These are phyloP conservation scores for Bondarzewia mesenterica DNA, from an alignment of 1,284 basidiomycete genomes.

Conservation along the genomic window DNA sequence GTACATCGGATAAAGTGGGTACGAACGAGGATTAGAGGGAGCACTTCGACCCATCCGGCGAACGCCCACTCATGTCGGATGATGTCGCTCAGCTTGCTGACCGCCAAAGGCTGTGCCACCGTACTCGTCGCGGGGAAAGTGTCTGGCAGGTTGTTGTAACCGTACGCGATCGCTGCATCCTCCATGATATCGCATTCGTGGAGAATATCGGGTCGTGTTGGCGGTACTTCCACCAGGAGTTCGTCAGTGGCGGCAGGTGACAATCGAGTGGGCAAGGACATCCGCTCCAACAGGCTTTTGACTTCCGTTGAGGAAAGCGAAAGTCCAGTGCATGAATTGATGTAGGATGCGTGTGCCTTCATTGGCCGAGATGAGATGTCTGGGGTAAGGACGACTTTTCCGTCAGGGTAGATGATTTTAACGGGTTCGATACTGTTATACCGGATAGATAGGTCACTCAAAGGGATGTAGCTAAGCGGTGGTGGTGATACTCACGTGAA, in stretches of 20 bases:
- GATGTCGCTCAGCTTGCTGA: slow-evolving; percentile 89
- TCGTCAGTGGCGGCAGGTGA: slow-evolving; percentile 49
- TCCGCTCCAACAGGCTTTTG: slow-evolving; percentile 61
- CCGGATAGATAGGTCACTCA: neutral
- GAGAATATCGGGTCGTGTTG: slow-evolving; percentile 92
- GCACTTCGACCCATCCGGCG: slow-evolving; percentile 92
- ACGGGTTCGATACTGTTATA: slow-evolving; percentile 82
- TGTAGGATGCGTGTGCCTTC: slow-evolving; percentile 80
- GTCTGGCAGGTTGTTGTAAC: slow-evolving; percentile 93
- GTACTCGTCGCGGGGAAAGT: slow-evolving; percentile 94
- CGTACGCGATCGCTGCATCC: slow-evolving; percentile 95
- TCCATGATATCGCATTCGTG: slow-evolving; percentile 99
- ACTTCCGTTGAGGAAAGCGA: slow-evolving; percentile 56
- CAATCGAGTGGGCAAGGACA: slow-evolving; percentile 59
- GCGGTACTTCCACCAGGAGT: slow-evolving; percentile 73
- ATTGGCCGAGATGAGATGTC: slow-evolving; percentile 70
- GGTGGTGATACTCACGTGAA: slow-evolving; percentile 81
- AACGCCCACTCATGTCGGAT: slow-evolving; percentile 88
- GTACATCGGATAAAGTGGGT: too few relatives aligned
- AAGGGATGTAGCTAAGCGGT: neutral
- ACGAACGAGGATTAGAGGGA: slow-evolving; percentile 87
- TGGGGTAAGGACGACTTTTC: slow-evolving; percentile 72
- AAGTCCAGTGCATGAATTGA: slow-evolving; percentile 94
- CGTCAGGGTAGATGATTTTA: slow-evolving; percentile 74
- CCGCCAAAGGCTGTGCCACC: slow-evolving; percentile 85